Percentiles rank a stretch among this genome's conserved stretches.
Conservation (phyloP, 441 rosid genomes). For the Erysimum pusillum region DNA sequence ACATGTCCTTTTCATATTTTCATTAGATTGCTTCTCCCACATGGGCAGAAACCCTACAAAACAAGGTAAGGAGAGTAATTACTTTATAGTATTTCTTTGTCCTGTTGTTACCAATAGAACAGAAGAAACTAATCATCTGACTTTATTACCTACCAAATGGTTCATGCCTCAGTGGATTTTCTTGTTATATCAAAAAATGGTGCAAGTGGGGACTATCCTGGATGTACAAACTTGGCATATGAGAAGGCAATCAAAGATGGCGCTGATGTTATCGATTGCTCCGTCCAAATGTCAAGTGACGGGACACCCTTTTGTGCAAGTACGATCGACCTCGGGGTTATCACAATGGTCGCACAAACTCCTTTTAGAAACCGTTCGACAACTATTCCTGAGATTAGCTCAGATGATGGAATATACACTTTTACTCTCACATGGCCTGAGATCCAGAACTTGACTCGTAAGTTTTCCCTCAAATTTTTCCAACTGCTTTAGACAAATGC, state of each 20-base stretch:
- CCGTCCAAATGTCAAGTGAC: conserved; percentile 81
- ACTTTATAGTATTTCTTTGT: no score
- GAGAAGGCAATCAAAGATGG: conserved; percentile 67
- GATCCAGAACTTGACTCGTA: conserved; percentile 64
- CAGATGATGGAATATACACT: conserved; percentile 54
- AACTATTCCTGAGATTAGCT: conserved; percentile 52
- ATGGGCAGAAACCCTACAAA: conserved; percentile 56
- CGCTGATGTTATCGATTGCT: conserved; percentile 76
- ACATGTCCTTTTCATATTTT: background rate
- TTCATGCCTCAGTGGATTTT: conserved; percentile 49
- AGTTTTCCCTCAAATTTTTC: no score
- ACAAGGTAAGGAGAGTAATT: conserved; percentile 60
- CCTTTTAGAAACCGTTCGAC: conserved; percentile 42
- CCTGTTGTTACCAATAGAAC: no score
- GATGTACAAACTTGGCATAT: conserved; percentile 79
- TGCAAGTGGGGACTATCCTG: conserved; percentile 88
- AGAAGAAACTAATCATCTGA: no score
- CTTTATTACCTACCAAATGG: no score
- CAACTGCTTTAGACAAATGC: no score
- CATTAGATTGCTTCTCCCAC: conserved; percentile 85
- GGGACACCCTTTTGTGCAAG: conserved; percentile 69
- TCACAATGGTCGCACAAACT: conserved; percentile 53
- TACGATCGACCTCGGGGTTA: conserved; percentile 62
- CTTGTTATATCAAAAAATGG: conserved; percentile 69
- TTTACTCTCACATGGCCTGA: conserved; percentile 73